Evolutionary conservation across 2,329 filamentous ascomycete genomes (phyloP).

Genomic region (Aulographum hederae): DNA sequence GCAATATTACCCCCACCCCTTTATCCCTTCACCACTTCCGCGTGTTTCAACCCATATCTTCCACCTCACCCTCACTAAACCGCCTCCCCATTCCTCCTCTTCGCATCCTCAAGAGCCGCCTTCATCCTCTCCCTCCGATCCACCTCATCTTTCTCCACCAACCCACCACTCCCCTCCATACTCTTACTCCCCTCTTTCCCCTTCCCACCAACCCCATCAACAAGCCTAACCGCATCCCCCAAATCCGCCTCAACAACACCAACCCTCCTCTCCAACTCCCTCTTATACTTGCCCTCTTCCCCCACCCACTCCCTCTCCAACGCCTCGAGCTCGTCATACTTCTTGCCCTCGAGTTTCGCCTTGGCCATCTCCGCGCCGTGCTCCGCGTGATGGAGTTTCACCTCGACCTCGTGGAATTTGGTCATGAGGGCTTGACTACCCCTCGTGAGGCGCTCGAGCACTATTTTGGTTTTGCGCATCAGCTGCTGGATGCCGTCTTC

Average conservation of each 20-base stretch:
- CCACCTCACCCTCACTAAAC: background rate
- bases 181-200: no score
- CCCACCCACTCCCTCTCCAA: background rate
- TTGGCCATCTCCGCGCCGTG: background rate
- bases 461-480: background rate
- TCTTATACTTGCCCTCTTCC: background rate
- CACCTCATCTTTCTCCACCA: background rate
- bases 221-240: no score
- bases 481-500: no score
- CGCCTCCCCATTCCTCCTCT: background rate
- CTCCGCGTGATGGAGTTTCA: background rate
- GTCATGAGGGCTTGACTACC: background rate
- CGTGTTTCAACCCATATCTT: background rate
- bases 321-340: background rate
- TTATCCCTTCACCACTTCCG: no score
- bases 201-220: no score
- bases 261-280: background rate
- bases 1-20: no score
- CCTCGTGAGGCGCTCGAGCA: background rate
- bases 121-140: background rate
- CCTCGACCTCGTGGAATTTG: background rate
- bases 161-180: no score
- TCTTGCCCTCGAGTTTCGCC: background rate
- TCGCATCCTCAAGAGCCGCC: background rate
- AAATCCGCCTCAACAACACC: background rate